Percentiles rank a stretch among this genome's conserved stretches.
Conservation (phyloP, 495 filamentous ascomycete genomes). For the Aspergillus carlsbadensis region DNA sequence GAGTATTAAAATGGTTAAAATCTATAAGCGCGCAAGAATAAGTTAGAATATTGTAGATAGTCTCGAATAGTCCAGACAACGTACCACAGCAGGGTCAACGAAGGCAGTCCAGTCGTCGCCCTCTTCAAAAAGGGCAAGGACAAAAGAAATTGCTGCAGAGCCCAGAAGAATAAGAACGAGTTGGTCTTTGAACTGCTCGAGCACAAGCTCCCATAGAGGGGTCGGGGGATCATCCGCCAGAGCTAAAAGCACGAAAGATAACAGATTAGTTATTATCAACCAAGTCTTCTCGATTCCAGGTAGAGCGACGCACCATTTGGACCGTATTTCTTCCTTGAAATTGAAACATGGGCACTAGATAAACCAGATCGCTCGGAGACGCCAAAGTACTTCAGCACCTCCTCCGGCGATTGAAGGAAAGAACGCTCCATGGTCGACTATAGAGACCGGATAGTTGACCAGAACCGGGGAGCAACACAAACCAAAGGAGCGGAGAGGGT, state of each 20-base stretch:
- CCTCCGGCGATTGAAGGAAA: constrained; percentile 63
- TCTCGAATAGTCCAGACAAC: constrained; percentile 22
- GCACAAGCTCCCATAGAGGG: constrained; percentile 90
- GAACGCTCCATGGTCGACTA: constrained; percentile 70
- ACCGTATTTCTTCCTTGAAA: constrained; percentile 67
- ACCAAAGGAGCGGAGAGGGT: constrained; percentile 19
- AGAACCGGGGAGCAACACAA: constrained; percentile 20
- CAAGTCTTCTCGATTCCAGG: background rate
- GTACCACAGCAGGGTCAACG: constrained; percentile 91
- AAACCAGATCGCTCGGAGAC: constrained; percentile 68
- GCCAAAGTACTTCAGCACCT: constrained; percentile 70
- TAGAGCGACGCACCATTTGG: constrained; percentile 69
- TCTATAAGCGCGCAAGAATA: constrained; percentile 49
- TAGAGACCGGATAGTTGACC: constrained; percentile 18
- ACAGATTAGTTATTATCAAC: constrained; percentile 12
- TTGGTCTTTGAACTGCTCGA: constrained; percentile 99
- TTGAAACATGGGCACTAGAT: constrained; percentile 63
- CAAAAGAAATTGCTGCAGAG: constrained; percentile 92
- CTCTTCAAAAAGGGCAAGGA: constrained; percentile 90
- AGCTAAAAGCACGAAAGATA: constrained; percentile 51
- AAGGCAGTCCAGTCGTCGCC: constrained; percentile 96
- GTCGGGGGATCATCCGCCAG: constrained; percentile 97
- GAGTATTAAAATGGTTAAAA: constrained; percentile 93
- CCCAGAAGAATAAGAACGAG: constrained; percentile 93
- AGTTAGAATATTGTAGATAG: constrained; percentile 14